Percentiles rank a stretch among this genome's conserved stretches.
These are phyloP conservation scores for Termitomyces sp. DNA, from an alignment of 768 basidiomycete genomes.

Conservation along the genomic window DNA sequence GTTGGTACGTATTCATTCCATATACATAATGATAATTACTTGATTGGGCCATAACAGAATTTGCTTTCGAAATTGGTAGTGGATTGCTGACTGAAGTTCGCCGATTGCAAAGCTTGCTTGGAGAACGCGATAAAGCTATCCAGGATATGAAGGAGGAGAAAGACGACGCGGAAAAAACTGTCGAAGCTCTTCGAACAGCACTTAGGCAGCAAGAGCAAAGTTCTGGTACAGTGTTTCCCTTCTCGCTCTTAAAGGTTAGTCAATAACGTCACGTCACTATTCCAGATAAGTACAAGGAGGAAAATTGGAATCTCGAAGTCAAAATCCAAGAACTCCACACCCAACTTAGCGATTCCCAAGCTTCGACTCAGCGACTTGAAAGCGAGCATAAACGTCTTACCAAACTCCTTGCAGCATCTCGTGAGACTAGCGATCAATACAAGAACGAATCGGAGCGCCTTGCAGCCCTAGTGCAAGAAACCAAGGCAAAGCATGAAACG, in stretches of 20 bases:
- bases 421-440: constrained; percentile 77
- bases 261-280: constrained; percentile 8
- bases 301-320: constrained; percentile 99
- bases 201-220: constrained; percentile 80
- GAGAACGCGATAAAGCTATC: constrained; percentile 89
- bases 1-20: constrained; percentile 56
- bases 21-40: constrained; percentile 14
- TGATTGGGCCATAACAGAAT: constrained; percentile 56
- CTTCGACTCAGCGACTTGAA: constrained; percentile 67
- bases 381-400: constrained; percentile 80
- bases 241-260: constrained; percentile 2
- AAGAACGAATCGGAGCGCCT: constrained; percentile 85
- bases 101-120: constrained; percentile 84
- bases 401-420: constrained; percentile 65
- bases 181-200: constrained; percentile 70
- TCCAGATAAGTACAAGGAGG: constrained; percentile 92
- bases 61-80: constrained; percentile 97
- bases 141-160: constrained; percentile 91
- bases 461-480: constrained; percentile 56
- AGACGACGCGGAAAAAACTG: constrained; percentile 77
- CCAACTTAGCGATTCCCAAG: constrained; percentile 63
- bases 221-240: constrained; percentile 49
- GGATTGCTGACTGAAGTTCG: constrained; percentile 89
- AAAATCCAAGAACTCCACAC: constrained; percentile 81
- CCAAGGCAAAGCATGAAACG: constrained; percentile 91